Base-by-base conservation (phyloP, 2,329 filamentous ascomycete species). In the Myriosclerotinia duriaeana region DNA sequence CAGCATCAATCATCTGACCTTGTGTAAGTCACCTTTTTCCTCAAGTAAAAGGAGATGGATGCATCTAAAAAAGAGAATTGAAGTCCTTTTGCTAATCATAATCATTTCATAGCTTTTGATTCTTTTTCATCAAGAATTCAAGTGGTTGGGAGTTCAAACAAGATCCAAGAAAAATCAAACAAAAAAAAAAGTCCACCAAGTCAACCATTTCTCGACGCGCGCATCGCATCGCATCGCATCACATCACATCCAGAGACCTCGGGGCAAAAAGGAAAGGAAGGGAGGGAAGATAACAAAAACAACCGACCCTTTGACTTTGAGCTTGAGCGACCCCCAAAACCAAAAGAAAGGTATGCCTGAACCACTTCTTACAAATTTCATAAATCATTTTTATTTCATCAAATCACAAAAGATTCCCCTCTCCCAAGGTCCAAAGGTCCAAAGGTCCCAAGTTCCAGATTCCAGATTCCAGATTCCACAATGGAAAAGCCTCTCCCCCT, bases 331-430 rank as follows among this genome's bases (percentile, higher is more conserved):
- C 30, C 6, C 30, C 30, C 30, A 34, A 55, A 55, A 40, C 30
- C 30, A 2, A 3, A 3, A 34, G 40, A 36, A 53, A 66, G 64
- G 64, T 66, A 62, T 53, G 64, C 55, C 48, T 66, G 64, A 66
- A 34, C 38, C 11, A 46, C 61, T 65, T 65, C 61, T 65, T 65
- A 58, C 50, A 52, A 36, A 60, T 40, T 17, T 17, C 42, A 17
- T 17, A 4, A 17, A 14, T 44, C 14, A 5, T 44, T 17, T 17
- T 17, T 12, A 6, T 44, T 44, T 9, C 34, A 5, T 55, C 15
- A 8, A 8, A 5, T 30, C 17, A 38, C 38, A 34, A 14, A 36
- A 55, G 5, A 20, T 56, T 20, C 15, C 3, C 2, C 44, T 2
- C 44, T 8, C 44, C 44, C 17, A 8, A 48, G 14, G 42, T 20